A percentile compares a stretch with the other conserved stretches of the same genome.
phyloP scores from a whole-genome alignment of 495 filamentous ascomycete species.

The Thermochaetoides thermophila region DNA sequence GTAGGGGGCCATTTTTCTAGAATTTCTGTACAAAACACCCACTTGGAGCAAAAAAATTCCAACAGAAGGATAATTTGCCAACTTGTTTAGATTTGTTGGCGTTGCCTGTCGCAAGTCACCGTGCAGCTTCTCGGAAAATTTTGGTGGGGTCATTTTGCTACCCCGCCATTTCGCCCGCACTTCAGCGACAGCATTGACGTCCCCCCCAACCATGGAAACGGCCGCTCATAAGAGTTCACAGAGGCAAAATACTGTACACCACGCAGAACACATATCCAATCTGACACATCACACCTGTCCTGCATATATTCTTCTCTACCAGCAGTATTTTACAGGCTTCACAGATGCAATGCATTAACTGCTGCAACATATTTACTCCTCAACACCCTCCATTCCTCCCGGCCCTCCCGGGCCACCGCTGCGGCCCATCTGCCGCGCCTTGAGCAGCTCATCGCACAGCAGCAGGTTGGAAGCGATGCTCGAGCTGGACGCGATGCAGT shows the following conservation, averaged over 20 bases:
- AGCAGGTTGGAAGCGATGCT: slow-evolving; percentile 92
- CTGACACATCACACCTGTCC: slow-evolving; percentile 8
- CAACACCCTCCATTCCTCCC: slow-evolving; percentile 38
- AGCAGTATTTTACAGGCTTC: slow-evolving; percentile 18
- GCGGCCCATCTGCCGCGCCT: slow-evolving; percentile 84
- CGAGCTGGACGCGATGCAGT: slow-evolving; percentile 82
- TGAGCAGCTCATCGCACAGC: slow-evolving; percentile 91
- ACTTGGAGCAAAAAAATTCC: neutral
- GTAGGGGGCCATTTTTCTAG: slow-evolving; percentile 53
- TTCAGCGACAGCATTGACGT: too few relatives aligned
- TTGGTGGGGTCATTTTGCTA: slow-evolving; percentile 22
- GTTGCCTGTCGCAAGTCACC: too few relatives aligned
- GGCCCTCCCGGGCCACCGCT: slow-evolving; percentile 36
- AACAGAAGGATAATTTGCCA: too few relatives aligned
- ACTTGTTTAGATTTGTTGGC: slow-evolving; percentile 17
- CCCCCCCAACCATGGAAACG: too few relatives aligned
- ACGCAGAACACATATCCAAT: too few relatives aligned
- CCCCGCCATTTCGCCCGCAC: slow-evolving; percentile 11
- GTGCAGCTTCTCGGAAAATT: slow-evolving; percentile 13
- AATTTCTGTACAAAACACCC: neutral
- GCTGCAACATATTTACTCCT: slow-evolving; percentile 23
- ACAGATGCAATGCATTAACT: slow-evolving; percentile 6
- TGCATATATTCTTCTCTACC: slow-evolving; percentile 10
- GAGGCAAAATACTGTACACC: too few relatives aligned
- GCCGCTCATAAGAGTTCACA: too few relatives aligned